phyloP scores from a whole-genome alignment of 2,329 filamentous ascomycete species.

The Mollisiaceae sp. region DNA sequence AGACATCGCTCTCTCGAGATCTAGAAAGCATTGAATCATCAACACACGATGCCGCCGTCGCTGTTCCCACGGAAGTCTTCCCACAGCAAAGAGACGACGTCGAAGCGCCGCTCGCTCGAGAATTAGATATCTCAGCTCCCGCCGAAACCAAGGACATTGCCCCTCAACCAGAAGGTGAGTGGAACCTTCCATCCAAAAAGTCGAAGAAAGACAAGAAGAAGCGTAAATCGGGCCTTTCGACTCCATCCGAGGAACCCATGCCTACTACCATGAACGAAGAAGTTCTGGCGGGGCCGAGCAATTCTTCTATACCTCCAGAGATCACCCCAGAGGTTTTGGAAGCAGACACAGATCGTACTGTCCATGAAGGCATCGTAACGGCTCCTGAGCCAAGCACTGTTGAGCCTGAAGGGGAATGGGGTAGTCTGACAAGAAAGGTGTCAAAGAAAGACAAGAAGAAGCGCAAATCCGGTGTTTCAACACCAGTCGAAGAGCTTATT shows the following conservation, averaged over 20 bases:
- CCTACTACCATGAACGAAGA: background rate
- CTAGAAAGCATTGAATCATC: background rate
- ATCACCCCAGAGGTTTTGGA: background rate
- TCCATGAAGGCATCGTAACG: background rate
- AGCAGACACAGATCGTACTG: background rate
- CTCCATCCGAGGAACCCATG: slow-evolving; percentile 7
- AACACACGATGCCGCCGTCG: too few species aligned
- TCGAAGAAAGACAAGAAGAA: slow-evolving; percentile 10
- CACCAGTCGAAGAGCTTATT: slow-evolving; percentile 8
- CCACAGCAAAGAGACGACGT: background rate
- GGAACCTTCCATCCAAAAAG: background rate
- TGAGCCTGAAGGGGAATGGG: background rate
- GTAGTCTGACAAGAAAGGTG: background rate
- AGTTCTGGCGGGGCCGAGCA: background rate
- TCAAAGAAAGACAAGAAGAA: background rate
- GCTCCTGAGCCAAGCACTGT: background rate
- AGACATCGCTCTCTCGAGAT: background rate
- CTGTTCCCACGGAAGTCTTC: too few species aligned
- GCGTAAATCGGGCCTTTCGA: slow-evolving; percentile 6
- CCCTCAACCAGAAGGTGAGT: background rate
- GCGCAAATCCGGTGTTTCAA: background rate
- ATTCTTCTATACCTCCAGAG: background rate
- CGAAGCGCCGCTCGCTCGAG: slow-evolving; percentile 30
- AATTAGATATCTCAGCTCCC: slow-evolving; percentile 15
- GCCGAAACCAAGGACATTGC: background rate